Conservation (phyloP, 2,329 filamentous ascomycete genomes). For the Penicillium brasilianum region DNA sequence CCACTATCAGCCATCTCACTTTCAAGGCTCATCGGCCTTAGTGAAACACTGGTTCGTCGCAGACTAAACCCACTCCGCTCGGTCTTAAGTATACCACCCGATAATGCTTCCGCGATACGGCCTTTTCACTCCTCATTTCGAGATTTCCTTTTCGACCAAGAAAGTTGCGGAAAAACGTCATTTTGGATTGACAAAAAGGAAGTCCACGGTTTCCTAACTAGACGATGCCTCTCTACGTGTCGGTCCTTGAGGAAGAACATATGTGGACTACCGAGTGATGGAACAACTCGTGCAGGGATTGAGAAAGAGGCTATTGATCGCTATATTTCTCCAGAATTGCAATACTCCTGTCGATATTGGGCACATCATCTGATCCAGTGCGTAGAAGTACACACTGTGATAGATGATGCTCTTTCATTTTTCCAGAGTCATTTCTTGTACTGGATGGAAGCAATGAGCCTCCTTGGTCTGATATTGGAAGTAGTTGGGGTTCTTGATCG, state of each 20-base stretch:
- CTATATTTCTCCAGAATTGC: constrained; percentile 9
- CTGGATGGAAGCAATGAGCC: background rate
- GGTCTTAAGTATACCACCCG: constrained; percentile 8
- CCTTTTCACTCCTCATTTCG: constrained; percentile 35
- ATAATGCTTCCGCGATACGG: constrained; percentile 6
- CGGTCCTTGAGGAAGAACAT: background rate
- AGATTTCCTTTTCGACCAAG: constrained; percentile 34
- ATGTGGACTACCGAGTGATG: background rate
- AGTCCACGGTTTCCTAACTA: background rate
- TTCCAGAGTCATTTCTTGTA: constrained; percentile 29
- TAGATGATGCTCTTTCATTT: constrained; percentile 20
- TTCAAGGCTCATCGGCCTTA: no score
- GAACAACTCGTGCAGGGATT: background rate
- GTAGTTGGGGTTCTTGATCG: constrained; percentile 20
- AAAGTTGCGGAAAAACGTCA: no score
- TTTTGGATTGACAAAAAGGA: no score
- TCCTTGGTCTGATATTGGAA: background rate
- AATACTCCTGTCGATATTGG: constrained; percentile 28
- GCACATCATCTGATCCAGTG: constrained; percentile 32
- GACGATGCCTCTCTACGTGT: background rate
- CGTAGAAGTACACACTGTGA: background rate
- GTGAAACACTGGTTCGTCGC: no score
- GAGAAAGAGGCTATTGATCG: background rate
- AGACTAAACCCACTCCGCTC: no score
- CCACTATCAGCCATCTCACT: no score